Evolutionary conservation across 2,329 filamentous ascomycete species (phyloP).

Genomic region (Orbilia oligospora): DNA sequence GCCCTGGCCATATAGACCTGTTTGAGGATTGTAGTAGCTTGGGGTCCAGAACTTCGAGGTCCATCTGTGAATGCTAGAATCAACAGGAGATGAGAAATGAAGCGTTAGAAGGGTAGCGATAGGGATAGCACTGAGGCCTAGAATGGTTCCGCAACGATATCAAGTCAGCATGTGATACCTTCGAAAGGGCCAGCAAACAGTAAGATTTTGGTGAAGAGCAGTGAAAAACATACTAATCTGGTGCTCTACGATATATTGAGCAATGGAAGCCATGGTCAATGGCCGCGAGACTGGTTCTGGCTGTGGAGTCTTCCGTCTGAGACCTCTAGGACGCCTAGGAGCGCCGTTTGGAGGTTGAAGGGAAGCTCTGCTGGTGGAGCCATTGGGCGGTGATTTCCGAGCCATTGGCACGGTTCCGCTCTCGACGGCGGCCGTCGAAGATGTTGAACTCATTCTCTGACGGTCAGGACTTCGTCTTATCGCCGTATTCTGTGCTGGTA

Average conservation of each 20-base stretch:
- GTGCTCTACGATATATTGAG: slow-evolving; percentile 67
- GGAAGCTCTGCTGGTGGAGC: slow-evolving; percentile 31
- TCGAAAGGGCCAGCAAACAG: neutral
- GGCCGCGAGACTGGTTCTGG: slow-evolving; percentile 44
- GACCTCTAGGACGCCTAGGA: slow-evolving; percentile 36
- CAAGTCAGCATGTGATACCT: slow-evolving; percentile 35
- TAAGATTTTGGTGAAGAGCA: neutral
- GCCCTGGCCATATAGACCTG: slow-evolving; percentile 81
- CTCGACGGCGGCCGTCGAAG: slow-evolving; percentile 37
- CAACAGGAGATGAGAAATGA: slow-evolving; percentile 82
- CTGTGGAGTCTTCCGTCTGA: slow-evolving; percentile 45
- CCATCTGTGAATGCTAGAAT: slow-evolving; percentile 76
- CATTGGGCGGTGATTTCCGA: slow-evolving; percentile 45
- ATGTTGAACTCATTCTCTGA: slow-evolving; percentile 48
- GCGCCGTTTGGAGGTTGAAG: slow-evolving; percentile 49
- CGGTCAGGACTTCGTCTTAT: slow-evolving; percentile 12
- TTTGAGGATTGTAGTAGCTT: slow-evolving; percentile 81
- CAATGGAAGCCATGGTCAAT: slow-evolving; percentile 47
- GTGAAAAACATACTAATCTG: slow-evolving; percentile 66
- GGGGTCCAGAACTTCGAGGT: slow-evolving; percentile 91
- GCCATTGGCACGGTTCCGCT: slow-evolving; percentile 50
- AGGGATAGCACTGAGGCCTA: slow-evolving; percentile 88
- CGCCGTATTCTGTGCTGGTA: slow-evolving; percentile 14
- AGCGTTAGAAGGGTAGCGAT: slow-evolving; percentile 85
- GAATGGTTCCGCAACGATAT: slow-evolving; percentile 15